Percentiles rank a stretch among this genome's conserved stretches.
Conservation (phyloP, 2,329 filamentous ascomycete species). For the Colletotrichum filicis region DNA sequence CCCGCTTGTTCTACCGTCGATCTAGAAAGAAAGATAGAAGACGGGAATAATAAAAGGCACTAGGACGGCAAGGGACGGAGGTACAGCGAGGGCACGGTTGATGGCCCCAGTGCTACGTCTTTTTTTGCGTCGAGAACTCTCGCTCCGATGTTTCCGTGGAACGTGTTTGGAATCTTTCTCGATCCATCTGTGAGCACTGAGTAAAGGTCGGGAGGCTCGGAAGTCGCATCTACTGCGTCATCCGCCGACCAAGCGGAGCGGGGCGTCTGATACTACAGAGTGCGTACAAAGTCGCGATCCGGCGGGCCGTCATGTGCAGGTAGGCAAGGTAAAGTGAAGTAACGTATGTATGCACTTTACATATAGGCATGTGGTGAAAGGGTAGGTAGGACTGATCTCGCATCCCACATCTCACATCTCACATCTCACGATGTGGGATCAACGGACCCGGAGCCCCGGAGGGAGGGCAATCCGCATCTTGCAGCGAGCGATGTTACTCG, state of each 20-base stretch:
- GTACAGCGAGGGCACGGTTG: too few species aligned
- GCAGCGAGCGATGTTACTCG: neutral
- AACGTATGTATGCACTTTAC: neutral
- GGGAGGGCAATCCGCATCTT: neutral
- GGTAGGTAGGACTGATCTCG: neutral
- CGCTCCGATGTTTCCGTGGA: slow-evolving; percentile 15
- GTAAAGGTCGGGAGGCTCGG: neutral
- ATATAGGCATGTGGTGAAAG: neutral
- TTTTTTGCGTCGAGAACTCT: neutral
- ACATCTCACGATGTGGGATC: neutral
- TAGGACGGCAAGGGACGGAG: neutral
- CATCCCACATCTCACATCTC: neutral
- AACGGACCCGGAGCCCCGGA: neutral
- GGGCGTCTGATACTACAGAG: slow-evolving; percentile 12
- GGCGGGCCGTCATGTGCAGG: slow-evolving; percentile 8
- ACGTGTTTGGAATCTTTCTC: slow-evolving; percentile 16
- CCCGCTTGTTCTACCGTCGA: slow-evolving; percentile 17
- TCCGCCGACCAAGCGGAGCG: slow-evolving; percentile 1
- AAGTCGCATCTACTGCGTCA: neutral
- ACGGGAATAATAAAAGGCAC: neutral
- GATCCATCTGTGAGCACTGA: neutral
- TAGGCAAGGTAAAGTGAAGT: neutral
- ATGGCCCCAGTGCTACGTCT: neutral
- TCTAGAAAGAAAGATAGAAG: slow-evolving; percentile 7
- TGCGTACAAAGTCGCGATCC: neutral